Base-by-base conservation (phyloP, 768 basidiomycete species). In the Leccinum sublutescens region DNA sequence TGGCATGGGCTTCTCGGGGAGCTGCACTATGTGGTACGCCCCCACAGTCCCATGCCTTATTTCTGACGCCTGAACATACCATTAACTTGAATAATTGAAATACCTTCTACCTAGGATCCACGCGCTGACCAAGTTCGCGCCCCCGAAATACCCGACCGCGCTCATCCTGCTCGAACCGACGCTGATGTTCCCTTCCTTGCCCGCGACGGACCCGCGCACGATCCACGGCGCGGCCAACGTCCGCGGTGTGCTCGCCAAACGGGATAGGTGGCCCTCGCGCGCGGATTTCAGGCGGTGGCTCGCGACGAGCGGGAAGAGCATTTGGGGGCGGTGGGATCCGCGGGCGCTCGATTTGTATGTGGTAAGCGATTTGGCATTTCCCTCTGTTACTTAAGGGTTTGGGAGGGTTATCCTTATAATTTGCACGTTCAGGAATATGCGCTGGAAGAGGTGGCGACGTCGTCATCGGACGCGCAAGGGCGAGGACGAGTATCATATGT, bases 171-270 rank as follows among this genome's bases (percentile, higher is more conserved):
- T 73, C 50, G 71, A 73, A 53, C 73, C 71, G 4, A 74, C 73
- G 2, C 27, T 73, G 55, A 71, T 73, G 73, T 74, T 73, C 40
- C 73, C 71, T 23, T 56, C 25, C 14, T 60, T 73, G 57, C 61
- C 71, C 1, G 61, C 73, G 5, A 61, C 60, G 1, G 71, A 73
- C 38, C 64, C 64, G 3, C 72, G 72, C n/a, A 59, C 56, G 3
- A 56, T 69, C n/a, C 72, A 68, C 17, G 71, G 72, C 5, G 65
- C 67, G 4, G 64, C 73, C 43, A 73, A 73, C 29, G 68, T 74
- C 15, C 68, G 68, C 2, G 71, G 67, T 4, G 69, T 68, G 5
- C 62, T 58, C 4, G 56, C 55, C 11, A 73, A 70, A 54, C 72
- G 65, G 2, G 69, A 73, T n/a, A 58, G 15, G 4, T 73, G 72